Evolutionary conservation across 495 filamentous ascomycete species (phyloP).

Genomic region (Hypoxylon lienhwacheense): DNA sequence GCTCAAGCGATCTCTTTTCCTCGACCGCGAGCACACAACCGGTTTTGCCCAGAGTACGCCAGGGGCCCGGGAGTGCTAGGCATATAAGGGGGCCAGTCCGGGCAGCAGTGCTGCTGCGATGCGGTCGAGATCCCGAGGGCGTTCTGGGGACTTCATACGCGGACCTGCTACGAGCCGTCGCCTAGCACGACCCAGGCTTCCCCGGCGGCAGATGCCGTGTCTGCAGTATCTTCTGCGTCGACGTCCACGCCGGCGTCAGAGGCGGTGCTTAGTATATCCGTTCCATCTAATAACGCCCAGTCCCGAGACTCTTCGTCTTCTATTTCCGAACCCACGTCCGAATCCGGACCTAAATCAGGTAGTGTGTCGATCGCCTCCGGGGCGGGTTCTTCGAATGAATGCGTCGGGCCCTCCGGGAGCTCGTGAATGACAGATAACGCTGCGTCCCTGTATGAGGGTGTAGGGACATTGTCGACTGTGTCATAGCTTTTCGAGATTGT

Average conservation of each 20-base stretch:
- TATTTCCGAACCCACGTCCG: slow-evolving; percentile 12
- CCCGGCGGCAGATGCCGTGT: slow-evolving; percentile 16
- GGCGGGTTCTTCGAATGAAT: slow-evolving; percentile 14
- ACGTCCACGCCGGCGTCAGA: slow-evolving; percentile 7
- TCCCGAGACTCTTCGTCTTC: slow-evolving; percentile 10
- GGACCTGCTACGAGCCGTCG: slow-evolving; percentile 55
- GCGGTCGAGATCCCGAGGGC: slow-evolving; percentile 41
- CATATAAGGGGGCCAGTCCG: slow-evolving; percentile 43
- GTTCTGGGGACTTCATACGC: slow-evolving; percentile 41
- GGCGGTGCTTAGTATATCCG: slow-evolving; percentile 1
- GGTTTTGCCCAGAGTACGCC: slow-evolving; percentile 9
- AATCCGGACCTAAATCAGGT: slow-evolving; percentile 31
- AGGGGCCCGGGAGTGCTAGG: slow-evolving; percentile 22
- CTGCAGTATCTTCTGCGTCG: slow-evolving; percentile 21
- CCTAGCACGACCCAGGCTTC: slow-evolving; percentile 47
- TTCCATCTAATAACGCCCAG: slow-evolving; percentile 19
- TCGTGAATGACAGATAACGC: slow-evolving; percentile 33
- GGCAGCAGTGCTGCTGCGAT: slow-evolving; percentile 29
- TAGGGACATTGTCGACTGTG: background rate
- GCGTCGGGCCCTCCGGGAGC: slow-evolving; percentile 29
- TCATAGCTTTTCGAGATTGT: background rate
- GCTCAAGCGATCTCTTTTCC: slow-evolving; percentile 25
- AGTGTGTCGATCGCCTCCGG: slow-evolving; percentile 22
- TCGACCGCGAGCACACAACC: slow-evolving; percentile 30
- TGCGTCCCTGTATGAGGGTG: slow-evolving; percentile 10